These are phyloP conservation scores for Lasiosphaeria ovina DNA, from an alignment of 495 filamentous ascomycete genomes.

Conservation along the genomic window DNA sequence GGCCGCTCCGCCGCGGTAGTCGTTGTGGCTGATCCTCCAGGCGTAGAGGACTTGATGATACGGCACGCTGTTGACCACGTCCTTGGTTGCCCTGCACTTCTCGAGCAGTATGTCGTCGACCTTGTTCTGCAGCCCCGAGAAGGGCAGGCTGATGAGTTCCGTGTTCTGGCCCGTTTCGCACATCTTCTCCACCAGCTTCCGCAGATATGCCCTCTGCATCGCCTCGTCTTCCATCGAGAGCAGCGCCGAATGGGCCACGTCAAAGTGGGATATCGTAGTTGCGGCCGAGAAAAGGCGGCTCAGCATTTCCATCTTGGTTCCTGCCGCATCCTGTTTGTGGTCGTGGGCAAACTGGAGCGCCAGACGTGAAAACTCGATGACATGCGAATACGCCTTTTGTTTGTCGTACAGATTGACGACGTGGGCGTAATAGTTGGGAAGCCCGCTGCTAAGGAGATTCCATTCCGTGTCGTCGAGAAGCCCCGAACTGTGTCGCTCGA, in stretches of 20 bases:
- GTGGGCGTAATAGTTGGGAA: slow-evolving; percentile 83
- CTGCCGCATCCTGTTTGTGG: slow-evolving; percentile 37
- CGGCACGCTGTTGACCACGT: slow-evolving; percentile 57
- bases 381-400: slow-evolving; percentile 69
- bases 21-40: slow-evolving; percentile 76
- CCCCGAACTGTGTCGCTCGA: slow-evolving; percentile 48
- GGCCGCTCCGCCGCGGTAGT: slow-evolving; percentile 85
- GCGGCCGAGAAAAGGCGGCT: slow-evolving; percentile 79
- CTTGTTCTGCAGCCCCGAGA: slow-evolving; percentile 68
- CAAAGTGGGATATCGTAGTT: slow-evolving; percentile 71
- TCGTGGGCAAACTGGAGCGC: slow-evolving; percentile 62
- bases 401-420: slow-evolving; percentile 78
- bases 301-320: slow-evolving; percentile 64
- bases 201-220: slow-evolving; percentile 62
- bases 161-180: slow-evolving; percentile 62
- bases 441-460: slow-evolving; percentile 70
- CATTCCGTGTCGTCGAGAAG: slow-evolving; percentile 71
- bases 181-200: slow-evolving; percentile 67
- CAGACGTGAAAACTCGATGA: slow-evolving; percentile 78
- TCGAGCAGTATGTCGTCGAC: slow-evolving; percentile 76
- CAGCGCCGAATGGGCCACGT: slow-evolving; percentile 78
- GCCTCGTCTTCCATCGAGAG: slow-evolving; percentile 65
- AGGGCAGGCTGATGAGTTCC: slow-evolving; percentile 71
- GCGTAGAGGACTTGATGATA: slow-evolving; percentile 85
- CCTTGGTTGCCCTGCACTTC: slow-evolving; percentile 56